Evolutionary conservation across 129 eudicot species (phyloP).

Genomic region (Daucus carota): DNA sequence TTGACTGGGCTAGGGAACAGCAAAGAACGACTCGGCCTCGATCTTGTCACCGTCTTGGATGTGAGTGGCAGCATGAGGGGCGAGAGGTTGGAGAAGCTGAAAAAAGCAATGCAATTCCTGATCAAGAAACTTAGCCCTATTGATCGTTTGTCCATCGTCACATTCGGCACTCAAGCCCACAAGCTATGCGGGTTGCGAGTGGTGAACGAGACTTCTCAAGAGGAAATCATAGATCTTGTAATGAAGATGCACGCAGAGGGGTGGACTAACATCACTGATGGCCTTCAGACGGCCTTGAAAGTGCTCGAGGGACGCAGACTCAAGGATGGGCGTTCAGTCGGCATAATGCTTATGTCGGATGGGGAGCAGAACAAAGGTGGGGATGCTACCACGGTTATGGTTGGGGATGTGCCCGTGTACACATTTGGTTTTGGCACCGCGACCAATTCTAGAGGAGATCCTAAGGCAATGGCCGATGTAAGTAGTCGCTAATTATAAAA

Average conservation of each 20-base stretch:
- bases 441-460: neutral
- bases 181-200: slow-evolving; percentile 5
- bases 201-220: slow-evolving; percentile 8
- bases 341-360: slow-evolving; percentile 15
- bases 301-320: neutral
- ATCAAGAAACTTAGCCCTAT: neutral
- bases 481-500: no score
- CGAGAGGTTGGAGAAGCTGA: neutral
- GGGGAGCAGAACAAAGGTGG: slow-evolving; percentile 1
- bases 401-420: slow-evolving; percentile 6
- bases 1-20: neutral
- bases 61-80: slow-evolving; percentile 6
- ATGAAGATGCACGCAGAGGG: neutral
- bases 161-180: neutral
- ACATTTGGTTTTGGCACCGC: slow-evolving; percentile 5
- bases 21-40: neutral
- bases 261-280: slow-evolving; percentile 4
- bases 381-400: slow-evolving; percentile 10
- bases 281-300: slow-evolving; percentile 11
- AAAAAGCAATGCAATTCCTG: neutral
- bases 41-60: neutral
- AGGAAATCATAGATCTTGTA: neutral
- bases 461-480: slow-evolving; percentile 1
- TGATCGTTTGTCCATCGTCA: slow-evolving; percentile 13
- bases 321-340: slow-evolving; percentile 5